Conservation (phyloP, 2,329 filamentous ascomycete genomes). For the Berkeleyomyces rouxiae region DNA sequence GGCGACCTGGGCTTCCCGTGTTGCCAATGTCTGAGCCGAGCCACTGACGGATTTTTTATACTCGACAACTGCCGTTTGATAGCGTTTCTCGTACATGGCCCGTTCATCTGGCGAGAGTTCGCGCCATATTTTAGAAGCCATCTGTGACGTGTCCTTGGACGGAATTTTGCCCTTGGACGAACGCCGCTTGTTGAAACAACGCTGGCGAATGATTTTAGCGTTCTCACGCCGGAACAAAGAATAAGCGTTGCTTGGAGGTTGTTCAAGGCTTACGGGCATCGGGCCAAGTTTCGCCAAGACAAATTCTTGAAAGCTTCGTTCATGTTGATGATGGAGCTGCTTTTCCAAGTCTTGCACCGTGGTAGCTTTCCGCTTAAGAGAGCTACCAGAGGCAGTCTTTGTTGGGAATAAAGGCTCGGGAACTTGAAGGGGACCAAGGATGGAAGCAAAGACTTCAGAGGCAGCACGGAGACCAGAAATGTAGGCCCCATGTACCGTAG, state of each 20-base stretch:
- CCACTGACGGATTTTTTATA: conserved; percentile 32
- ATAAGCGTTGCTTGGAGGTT: conserved; percentile 70
- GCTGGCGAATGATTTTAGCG: conserved; percentile 43
- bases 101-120: conserved; percentile 65
- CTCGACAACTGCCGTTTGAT: conserved; percentile 38
- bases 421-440: conserved; percentile 67
- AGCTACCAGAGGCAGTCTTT: conserved; percentile 30
- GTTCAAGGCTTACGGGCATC: conserved; percentile 53
- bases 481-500: conserved; percentile 93
- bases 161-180: conserved; percentile 5
- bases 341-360: conserved; percentile 16
- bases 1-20: conserved; percentile 56
- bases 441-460: conserved; percentile 62
- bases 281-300: conserved; percentile 49
- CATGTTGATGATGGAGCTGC: conserved; percentile 39
- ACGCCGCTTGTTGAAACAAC: conserved; percentile 34
- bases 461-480: conserved; percentile 82
- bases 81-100: conserved; percentile 49
- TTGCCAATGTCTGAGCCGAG: conserved; percentile 28
- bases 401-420: conserved; percentile 58
- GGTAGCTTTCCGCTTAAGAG: conserved; percentile 39
- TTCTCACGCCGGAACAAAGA: conserved; percentile 71
- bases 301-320: conserved; percentile 35
- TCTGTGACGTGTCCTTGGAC: conserved; percentile 20
- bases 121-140: conserved; percentile 84